Evolutionary conservation across 306 rosid species (phyloP).

Genomic region (Castanea mollissima): DNA sequence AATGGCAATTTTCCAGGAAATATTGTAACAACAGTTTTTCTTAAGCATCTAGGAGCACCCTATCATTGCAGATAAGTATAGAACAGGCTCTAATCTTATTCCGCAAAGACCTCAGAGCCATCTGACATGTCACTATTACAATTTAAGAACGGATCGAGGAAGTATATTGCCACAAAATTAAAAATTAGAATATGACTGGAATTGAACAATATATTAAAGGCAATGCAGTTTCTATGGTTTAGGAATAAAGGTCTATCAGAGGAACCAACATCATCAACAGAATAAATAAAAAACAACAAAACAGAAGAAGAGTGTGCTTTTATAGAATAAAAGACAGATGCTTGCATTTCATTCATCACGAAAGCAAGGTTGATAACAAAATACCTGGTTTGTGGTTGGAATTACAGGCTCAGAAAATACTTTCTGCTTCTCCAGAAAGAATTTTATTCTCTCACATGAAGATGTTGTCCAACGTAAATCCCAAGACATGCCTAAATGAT

Average conservation of each 20-base stretch:
- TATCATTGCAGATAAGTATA: background rate
- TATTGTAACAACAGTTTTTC: background rate
- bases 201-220: background rate
- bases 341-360: background rate
- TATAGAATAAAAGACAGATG: background rate
- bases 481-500: conserved; percentile 91
- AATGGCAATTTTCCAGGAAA: background rate
- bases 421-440: conserved; percentile 34
- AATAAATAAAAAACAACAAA: background rate
- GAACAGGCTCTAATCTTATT: background rate
- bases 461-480: conserved; percentile 71
- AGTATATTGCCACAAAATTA: background rate
- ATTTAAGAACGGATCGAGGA: background rate
- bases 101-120: background rate
- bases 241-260: background rate
- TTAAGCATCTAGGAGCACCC: background rate
- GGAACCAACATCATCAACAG: conserved; percentile 18
- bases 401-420: conserved; percentile 54
- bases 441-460: conserved; percentile 29
- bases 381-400: conserved; percentile 78
- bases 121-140: background rate
- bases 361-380: conserved; percentile 13
- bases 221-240: background rate
- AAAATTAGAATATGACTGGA: background rate
- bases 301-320: background rate